Conservation (phyloP, 768 basidiomycete species). For the Floccularia luteovirens region DNA sequence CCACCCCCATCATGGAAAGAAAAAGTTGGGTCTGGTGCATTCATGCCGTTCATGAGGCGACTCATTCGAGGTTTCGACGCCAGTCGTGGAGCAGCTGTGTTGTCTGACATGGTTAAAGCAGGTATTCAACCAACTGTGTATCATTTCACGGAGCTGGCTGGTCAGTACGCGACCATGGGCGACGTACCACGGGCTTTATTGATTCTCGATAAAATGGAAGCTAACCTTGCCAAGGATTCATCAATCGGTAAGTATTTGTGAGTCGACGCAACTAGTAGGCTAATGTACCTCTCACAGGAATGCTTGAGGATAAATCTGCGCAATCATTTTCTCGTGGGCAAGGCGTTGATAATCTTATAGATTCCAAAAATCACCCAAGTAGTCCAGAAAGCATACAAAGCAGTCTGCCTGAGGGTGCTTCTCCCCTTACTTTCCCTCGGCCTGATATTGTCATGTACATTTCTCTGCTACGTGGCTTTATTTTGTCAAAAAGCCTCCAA, state of each 20-base stretch:
- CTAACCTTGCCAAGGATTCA: constrained; percentile 1
- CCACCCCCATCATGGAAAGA: constrained; percentile 20
- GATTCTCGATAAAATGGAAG: constrained; percentile 36
- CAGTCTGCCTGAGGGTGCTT: neutral
- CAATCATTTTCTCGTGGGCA: no score
- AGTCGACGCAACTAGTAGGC: no score
- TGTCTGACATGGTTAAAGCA: constrained; percentile 45
- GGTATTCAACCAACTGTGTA: constrained; percentile 36
- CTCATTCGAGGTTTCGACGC: constrained; percentile 24
- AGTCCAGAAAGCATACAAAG: no score
- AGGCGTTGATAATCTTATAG: no score
- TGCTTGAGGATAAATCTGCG: no score
- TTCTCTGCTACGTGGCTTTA: constrained; percentile 14
- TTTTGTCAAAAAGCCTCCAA: constrained; percentile 9
- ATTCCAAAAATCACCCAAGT: no score
- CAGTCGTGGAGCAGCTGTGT: constrained; percentile 24
- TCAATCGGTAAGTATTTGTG: no score
- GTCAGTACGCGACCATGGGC: constrained; percentile 33
- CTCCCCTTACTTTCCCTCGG: constrained; percentile 8
- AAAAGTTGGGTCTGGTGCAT: constrained; percentile 23
- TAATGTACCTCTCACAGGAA: no score
- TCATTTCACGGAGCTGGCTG: constrained; percentile 44
- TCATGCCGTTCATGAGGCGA: constrained; percentile 44
- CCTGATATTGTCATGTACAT: constrained; percentile 15
- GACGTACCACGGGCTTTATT: constrained; percentile 24